Conservation (phyloP, 164 flowering plant genomes). For the Umbellularia californica region DNA sequence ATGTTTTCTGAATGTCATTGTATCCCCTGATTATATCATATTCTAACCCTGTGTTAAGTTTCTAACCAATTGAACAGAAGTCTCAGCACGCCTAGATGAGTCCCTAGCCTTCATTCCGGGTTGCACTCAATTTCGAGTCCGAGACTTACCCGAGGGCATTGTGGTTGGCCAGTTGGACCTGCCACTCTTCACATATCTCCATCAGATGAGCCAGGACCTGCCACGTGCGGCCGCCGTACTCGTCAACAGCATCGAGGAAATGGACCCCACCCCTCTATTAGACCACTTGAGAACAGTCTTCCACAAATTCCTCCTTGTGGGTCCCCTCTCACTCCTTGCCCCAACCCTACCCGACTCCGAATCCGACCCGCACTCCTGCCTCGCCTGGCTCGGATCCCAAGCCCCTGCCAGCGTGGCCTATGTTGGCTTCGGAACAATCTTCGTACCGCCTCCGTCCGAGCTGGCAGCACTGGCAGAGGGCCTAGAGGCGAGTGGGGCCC, state of each 20-base stretch:
- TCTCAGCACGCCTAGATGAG: conserved; percentile 2
- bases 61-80: background rate
- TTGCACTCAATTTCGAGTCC: conserved; percentile 16
- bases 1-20: too few relatives aligned
- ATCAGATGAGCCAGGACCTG: conserved; percentile 26
- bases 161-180: conserved; percentile 31
- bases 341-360: conserved; percentile 12
- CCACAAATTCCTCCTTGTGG: conserved; percentile 30
- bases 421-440: conserved; percentile 48
- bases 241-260: conserved; percentile 44
- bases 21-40: too few relatives aligned
- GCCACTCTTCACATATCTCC: conserved; percentile 28
- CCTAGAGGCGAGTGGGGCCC: conserved; percentile 22
- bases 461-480: conserved; percentile 26
- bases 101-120: conserved; percentile 30
- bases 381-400: conserved; percentile 40
- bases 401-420: conserved; percentile 40
- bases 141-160: conserved; percentile 47
- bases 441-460: conserved; percentile 19
- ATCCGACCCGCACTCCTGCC: conserved; percentile 27
- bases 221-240: conserved; percentile 33
- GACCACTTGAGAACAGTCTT: conserved; percentile 28
- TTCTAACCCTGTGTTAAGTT: background rate
- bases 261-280: conserved; percentile 26
- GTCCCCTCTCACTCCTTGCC: conserved; percentile 29